Evolutionary conservation across 768 basidiomycete genomes (phyloP), one percentile per base, ranked within the genome.

Genomic region (Suillus discolor): DNA sequence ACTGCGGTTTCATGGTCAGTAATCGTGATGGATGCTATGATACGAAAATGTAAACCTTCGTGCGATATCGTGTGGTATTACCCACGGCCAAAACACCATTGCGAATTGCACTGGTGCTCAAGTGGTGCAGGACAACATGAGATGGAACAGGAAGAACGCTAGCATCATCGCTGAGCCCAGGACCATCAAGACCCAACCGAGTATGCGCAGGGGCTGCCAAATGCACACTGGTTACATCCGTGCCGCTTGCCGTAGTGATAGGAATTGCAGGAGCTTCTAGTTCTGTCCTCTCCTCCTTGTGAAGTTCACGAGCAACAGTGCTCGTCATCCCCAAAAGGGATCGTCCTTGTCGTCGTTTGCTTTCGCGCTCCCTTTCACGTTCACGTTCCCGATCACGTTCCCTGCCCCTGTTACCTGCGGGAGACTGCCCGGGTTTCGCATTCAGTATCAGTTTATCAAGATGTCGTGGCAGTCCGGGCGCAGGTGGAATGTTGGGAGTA

Each of bases 361-460:
- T 69, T 66, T 76, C 72, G 60, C 71, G 72, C 65, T 78, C 76
- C 57, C 71, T 70, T 51, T 77, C 70, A 66, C 75, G 72, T 71
- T 71, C 61, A 70, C 60, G 72, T 70, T 71, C 61, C 68, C 60
- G 67, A 65, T 75, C 74, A 72, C 79, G 65, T 72, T 78, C 66
- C 44, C 79, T 69, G 54, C 78, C 67, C 70, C 74, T 62, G 67
- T 59, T 79, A 67, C 65, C 69, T 28, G 66, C 77, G 69, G 69
- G 83, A 72, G 71, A 74, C 65, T 70, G 76, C 44, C 69, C 77
- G 39, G 57, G 76, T 70, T 70, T 78, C 12, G 76, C 74, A 65
- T 99, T 99, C 67, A 99, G 79, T 65, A 98, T 97, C 59, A 97
- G 89, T 72, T 95, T 96, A 73, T 99, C 96, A 49, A 99, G 81